Percentiles rank a stretch among this genome's conserved stretches.
Conservation (phyloP, 352 stramenopile species). For the Pythium rishiriense region DNA sequence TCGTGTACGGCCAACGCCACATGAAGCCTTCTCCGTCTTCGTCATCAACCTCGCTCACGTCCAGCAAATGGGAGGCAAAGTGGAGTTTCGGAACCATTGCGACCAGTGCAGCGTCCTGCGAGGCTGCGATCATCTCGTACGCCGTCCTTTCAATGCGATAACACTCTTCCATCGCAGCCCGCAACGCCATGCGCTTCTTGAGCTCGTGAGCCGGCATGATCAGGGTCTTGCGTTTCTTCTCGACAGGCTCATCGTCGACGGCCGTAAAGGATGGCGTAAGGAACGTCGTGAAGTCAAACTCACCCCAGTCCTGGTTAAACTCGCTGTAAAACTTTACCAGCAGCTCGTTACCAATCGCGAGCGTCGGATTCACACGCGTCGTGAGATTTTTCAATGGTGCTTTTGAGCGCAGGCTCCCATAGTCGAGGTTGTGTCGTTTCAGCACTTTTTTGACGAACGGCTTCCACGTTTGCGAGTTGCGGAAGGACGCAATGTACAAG, state of each 20-base stretch:
- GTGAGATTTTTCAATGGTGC: constrained; percentile 63
- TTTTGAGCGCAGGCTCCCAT: constrained; percentile 23
- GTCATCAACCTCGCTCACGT: constrained; percentile 67
- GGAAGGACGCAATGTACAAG: constrained; percentile 63
- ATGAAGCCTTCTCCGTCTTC: constrained; percentile 58
- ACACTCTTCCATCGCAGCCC: constrained; percentile 75
- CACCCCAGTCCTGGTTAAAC: constrained; percentile 81
- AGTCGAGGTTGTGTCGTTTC: constrained; percentile 43
- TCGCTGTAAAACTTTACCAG: constrained; percentile 86
- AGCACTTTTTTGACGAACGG: constrained; percentile 53
- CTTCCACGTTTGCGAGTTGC: constrained; percentile 61
- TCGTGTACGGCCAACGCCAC: constrained; percentile 86
- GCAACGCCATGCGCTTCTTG: constrained; percentile 55
- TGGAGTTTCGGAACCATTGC: constrained; percentile 49
- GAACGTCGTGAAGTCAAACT: constrained; percentile 74
- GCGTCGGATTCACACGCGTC: constrained; percentile 77
- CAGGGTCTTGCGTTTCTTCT: constrained; percentile 48
- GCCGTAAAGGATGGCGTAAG: constrained; percentile 50
- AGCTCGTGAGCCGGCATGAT: constrained; percentile 52
- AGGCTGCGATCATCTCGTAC: constrained; percentile 53
- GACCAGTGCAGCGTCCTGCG: constrained; percentile 20
- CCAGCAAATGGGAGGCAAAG: constrained; percentile 50
- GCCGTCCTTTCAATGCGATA: constrained; percentile 62
- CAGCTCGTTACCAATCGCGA: constrained; percentile 56
- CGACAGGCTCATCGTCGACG: constrained; percentile 18